Conservation (phyloP, 2,329 filamentous ascomycete genomes). For the Penicillium crustosum region DNA sequence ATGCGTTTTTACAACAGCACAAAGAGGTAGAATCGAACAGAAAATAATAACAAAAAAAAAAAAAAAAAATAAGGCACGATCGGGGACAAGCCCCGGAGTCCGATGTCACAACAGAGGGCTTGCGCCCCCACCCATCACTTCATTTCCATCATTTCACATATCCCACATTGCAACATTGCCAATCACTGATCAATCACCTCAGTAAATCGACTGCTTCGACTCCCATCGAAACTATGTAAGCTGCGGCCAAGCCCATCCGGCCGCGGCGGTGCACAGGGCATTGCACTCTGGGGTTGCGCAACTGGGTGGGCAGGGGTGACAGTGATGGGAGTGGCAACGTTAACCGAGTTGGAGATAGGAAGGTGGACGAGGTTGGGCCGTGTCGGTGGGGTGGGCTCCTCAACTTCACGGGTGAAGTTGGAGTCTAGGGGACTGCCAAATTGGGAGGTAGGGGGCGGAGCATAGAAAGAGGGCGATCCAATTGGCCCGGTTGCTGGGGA, state of each 20-base stretch:
- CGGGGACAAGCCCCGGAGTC: neutral
- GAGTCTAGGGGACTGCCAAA: constrained; percentile 34
- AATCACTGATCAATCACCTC: constrained; percentile 36
- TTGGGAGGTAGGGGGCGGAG: constrained; percentile 30
- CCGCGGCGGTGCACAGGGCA: constrained; percentile 28
- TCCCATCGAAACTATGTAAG: constrained; percentile 45
- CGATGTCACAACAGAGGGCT: neutral
- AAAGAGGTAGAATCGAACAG: neutral
- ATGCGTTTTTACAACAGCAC: constrained; percentile 1
- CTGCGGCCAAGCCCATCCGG: constrained; percentile 46
- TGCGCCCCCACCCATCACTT: constrained; percentile 9
- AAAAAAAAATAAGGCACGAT: neutral
- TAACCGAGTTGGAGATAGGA: constrained; percentile 40
- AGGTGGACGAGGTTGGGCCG: constrained; percentile 47
- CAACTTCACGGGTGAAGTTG: constrained; percentile 33
- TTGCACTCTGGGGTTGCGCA: constrained; percentile 27
- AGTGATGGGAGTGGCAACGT: constrained; percentile 24
- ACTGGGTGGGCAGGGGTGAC: constrained; percentile 29
- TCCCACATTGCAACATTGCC: constrained; percentile 9
- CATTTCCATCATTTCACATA: constrained; percentile 24
- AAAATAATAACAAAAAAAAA: neutral
- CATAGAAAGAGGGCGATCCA: constrained; percentile 25
- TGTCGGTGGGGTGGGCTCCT: constrained; percentile 36
- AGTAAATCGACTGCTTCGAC: constrained; percentile 47
- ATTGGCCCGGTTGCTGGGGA: constrained; percentile 26